These are phyloP conservation scores for Globisporangium orthogonon DNA, from an alignment of 352 stramenopile species.

Conservation along the genomic window DNA sequence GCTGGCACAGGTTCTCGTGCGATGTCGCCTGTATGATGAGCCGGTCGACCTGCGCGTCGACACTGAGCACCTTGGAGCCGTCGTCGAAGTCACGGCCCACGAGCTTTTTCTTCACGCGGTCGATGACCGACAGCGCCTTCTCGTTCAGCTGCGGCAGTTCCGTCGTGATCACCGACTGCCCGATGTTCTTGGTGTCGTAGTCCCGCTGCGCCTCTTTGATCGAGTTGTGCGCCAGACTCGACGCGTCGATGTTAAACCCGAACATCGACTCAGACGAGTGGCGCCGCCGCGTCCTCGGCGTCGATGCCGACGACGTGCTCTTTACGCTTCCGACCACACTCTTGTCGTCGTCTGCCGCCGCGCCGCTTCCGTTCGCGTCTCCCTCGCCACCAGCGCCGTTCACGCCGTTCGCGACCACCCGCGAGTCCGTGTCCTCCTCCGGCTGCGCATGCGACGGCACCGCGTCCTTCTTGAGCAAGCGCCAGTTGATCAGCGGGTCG, in stretches of 20 bases:
- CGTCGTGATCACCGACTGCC: constrained; percentile 45
- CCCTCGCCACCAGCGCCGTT: constrained; percentile 5
- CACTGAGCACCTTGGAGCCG: constrained; percentile 66
- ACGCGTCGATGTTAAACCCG: constrained; percentile 49
- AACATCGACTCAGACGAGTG: constrained; percentile 68
- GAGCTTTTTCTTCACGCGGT: constrained; percentile 99
- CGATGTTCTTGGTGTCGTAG: constrained; percentile 46
- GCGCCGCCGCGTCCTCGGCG: constrained; percentile 34
- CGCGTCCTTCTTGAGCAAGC: constrained; percentile 88
- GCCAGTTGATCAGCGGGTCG: constrained; percentile 99
- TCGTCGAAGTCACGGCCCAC: constrained; percentile 96
- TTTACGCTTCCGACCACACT: constrained; percentile 38
- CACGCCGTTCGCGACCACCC: constrained; percentile 7
- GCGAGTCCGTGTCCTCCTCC: constrained; percentile 25
- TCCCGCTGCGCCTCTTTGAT: constrained; percentile 54
- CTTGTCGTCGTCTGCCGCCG: constrained; percentile 23
- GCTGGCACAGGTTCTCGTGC: constrained; percentile 98
- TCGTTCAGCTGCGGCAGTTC: constrained; percentile 82
- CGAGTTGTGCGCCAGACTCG: constrained; percentile 51
- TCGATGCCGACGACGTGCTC: constrained; percentile 39
- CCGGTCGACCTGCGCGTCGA: constrained; percentile 94
- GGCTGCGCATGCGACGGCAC: constrained; percentile 70
- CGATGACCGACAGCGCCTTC: constrained; percentile 94
- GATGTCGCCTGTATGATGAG: constrained; percentile 98
- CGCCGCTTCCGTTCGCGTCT: not conserved